Conservation (phyloP, 2,329 filamentous ascomycete species). For the Colletotrichum destructivum region DNA sequence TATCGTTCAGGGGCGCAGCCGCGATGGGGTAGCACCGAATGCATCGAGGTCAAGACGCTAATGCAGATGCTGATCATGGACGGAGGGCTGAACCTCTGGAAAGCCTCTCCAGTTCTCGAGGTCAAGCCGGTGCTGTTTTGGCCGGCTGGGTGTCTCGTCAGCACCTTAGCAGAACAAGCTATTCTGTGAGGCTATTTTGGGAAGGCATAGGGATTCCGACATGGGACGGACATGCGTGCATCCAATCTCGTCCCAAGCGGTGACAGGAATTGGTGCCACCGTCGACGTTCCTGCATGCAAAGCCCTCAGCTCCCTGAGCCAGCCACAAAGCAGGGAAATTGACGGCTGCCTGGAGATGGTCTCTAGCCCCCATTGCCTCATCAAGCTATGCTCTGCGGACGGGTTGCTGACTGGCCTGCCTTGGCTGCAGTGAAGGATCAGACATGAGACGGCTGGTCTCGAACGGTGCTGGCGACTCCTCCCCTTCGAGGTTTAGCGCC, state of each 20-base stretch:
- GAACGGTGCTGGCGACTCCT: neutral
- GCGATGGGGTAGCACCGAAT: conserved; percentile 19
- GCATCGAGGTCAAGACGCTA: conserved; percentile 25
- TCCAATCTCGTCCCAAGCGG: conserved; percentile 24
- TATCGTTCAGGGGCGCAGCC: conserved; percentile 26
- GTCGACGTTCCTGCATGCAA: conserved; percentile 21
- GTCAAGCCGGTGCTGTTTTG: neutral
- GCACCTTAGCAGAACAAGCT: neutral
- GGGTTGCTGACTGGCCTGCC: conserved; percentile 8
- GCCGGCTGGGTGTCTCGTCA: neutral
- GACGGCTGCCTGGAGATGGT: conserved; percentile 35
- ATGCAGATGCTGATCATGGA: conserved; percentile 18
- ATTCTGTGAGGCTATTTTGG: conserved; percentile 18
- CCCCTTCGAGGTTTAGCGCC: neutral
- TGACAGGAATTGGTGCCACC: neutral
- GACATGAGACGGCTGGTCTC: conserved; percentile 8
- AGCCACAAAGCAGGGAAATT: conserved; percentile 11
- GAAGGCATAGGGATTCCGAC: conserved; percentile 8
- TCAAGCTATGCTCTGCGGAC: neutral
- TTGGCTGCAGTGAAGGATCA: neutral
- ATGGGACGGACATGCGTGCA: conserved; percentile 23
- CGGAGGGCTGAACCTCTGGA: neutral
- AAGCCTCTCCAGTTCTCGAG: neutral
- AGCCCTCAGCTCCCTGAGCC: neutral
- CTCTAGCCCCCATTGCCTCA: neutral